These are phyloP conservation scores for Backusella morwellensis DNA, from an alignment of 192 early-diverging fungal genomes.

Conservation along the genomic window DNA sequence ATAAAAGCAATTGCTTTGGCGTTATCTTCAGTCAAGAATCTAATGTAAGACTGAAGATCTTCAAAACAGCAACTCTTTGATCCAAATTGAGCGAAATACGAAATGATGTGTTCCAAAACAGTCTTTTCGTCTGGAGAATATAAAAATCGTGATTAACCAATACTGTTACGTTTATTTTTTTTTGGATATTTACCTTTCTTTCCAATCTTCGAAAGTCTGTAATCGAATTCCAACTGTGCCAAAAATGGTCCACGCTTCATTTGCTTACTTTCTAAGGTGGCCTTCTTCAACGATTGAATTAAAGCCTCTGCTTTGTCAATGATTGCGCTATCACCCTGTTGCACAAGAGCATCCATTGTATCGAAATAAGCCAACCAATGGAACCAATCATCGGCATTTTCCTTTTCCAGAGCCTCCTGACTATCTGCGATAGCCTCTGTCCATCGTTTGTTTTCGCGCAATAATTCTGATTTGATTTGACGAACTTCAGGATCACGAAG, in stretches of 20 bases:
- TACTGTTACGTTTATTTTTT: not conserved
- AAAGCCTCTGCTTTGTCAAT: slow-evolving; percentile 43
- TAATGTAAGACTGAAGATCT: slow-evolving; percentile 64
- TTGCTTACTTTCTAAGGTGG: slow-evolving; percentile 32
- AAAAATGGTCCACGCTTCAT: slow-evolving; percentile 71
- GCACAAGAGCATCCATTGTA: slow-evolving; percentile 40
- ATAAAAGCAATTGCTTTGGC: slow-evolving; percentile 37
- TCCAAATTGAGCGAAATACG: slow-evolving; percentile 65
- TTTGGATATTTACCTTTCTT: slow-evolving; percentile 33
- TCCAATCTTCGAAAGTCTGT: slow-evolving; percentile 27
- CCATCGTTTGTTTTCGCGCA: slow-evolving; percentile 51
- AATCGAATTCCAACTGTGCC: slow-evolving; percentile 62
- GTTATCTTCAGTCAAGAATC: slow-evolving; percentile 17
- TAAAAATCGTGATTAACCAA: not conserved
- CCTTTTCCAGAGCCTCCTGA: slow-evolving; percentile 39
- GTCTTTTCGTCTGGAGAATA: not conserved
- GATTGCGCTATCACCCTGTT: slow-evolving; percentile 24
- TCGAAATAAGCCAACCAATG: slow-evolving; percentile 61
- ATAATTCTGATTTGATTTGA: slow-evolving; percentile 52
- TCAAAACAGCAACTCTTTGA: slow-evolving; percentile 70
- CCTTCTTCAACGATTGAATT: slow-evolving; percentile 35
- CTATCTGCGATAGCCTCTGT: slow-evolving; percentile 43
- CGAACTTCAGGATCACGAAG: slow-evolving; percentile 74
- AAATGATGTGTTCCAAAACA: slow-evolving; percentile 40
- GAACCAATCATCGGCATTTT: slow-evolving; percentile 71